phyloP scores from a whole-genome alignment of 768 basidiomycete species.

The Lactarius evosmus region DNA sequence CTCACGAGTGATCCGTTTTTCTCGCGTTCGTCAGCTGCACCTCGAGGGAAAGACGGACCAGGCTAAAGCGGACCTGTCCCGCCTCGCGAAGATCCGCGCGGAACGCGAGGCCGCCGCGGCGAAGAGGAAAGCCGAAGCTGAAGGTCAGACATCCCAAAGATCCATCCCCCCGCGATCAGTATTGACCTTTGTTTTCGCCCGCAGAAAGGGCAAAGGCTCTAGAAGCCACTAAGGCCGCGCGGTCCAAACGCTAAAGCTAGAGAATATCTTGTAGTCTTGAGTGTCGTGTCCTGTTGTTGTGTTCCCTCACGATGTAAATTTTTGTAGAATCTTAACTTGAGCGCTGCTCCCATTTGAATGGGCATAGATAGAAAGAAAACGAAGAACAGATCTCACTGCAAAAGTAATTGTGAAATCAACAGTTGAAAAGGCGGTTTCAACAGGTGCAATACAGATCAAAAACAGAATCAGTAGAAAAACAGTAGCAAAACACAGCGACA shows the following conservation, averaged over 20 bases:
- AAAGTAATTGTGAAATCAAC: background rate
- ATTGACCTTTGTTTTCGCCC: background rate
- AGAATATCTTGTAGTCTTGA: background rate
- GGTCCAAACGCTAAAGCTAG: conserved; percentile 16
- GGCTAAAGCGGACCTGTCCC: conserved; percentile 83
- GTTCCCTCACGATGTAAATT: background rate
- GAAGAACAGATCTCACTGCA: background rate
- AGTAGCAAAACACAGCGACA: background rate
- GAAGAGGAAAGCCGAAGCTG: conserved; percentile 84
- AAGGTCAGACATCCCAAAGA: conserved; percentile 42
- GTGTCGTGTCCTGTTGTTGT: background rate
- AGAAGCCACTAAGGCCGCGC: conserved; percentile 14
- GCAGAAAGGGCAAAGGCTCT: conserved; percentile 17
- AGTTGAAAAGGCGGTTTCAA: background rate
- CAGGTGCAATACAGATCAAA: background rate
- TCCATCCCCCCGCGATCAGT: background rate
- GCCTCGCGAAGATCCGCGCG: conserved; percentile 79
- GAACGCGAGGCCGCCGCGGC: conserved; percentile 87
- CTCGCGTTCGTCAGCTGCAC: conserved; percentile 50
- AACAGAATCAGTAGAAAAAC: background rate
- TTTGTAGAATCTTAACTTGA: conserved; percentile 8
- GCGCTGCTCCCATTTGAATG: background rate
- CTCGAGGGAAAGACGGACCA: conserved; percentile 83
- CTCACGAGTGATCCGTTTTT: background rate
- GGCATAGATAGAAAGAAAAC: background rate